phyloP scores from a whole-genome alignment of 225 moss, liverwort and hornwort species.

The Anthoceros angustus region DNA sequence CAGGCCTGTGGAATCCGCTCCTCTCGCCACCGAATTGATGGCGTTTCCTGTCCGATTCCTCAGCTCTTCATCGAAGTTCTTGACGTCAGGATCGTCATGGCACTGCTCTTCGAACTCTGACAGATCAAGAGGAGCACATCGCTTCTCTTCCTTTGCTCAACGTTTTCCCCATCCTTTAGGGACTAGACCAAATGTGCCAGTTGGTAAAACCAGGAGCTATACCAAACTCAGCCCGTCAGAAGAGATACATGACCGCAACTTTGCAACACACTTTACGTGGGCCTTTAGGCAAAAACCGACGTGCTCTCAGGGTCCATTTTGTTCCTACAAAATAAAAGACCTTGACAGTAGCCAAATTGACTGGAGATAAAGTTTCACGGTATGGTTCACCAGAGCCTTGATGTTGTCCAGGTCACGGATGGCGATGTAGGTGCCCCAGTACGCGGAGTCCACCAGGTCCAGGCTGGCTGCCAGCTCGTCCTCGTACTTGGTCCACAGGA shows the following conservation, averaged over 20 bases:
- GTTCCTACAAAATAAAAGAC: too few species aligned
- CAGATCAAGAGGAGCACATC: conserved; percentile 12
- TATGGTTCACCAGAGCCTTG: conserved; percentile 41
- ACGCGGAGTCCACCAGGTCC: conserved; percentile 23
- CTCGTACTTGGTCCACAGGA: conserved; percentile 53
- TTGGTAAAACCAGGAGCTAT: too few species aligned
- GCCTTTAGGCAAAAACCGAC: too few species aligned
- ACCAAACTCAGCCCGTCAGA: too few species aligned
- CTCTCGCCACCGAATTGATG: conserved; percentile 42
- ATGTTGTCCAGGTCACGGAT: conserved; percentile 68
- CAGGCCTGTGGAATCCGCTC: conserved; percentile 35
- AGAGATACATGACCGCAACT: too few species aligned
- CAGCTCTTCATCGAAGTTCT: conserved; percentile 47
- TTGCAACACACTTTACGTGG: too few species aligned
- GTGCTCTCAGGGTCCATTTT: too few species aligned
- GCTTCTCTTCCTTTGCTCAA: too few species aligned
- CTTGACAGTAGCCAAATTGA: too few species aligned
- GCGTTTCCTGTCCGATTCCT: conserved; percentile 44
- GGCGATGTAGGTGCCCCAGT: conserved; percentile 43
- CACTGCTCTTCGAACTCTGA: conserved; percentile 45
- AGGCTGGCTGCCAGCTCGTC: conserved; percentile 27
- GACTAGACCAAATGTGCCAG: too few species aligned
- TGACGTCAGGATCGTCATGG: conserved; percentile 48
- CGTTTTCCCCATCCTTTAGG: too few species aligned
- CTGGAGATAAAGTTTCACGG: too few species aligned